These are phyloP conservation scores for Apiospora hydei DNA, from an alignment of 2,329 filamentous ascomycete species.

Conservation along the genomic window DNA sequence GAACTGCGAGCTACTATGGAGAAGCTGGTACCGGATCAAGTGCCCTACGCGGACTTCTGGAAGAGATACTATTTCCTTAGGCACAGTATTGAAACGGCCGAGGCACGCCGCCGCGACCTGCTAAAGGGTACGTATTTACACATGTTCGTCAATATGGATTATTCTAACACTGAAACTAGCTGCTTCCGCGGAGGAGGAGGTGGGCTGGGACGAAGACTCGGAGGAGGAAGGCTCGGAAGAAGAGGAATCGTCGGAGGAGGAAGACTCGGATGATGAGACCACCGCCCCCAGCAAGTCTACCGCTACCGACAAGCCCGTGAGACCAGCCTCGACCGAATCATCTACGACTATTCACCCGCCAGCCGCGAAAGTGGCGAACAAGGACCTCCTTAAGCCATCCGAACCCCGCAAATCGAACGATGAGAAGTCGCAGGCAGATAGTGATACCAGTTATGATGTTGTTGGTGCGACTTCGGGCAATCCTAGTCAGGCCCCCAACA, in stretches of 20 bases:
- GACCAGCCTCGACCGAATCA: constrained; percentile 58
- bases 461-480: constrained; percentile 80
- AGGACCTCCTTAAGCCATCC: constrained; percentile 63
- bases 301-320: constrained; percentile 47
- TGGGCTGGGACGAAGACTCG: constrained; percentile 71
- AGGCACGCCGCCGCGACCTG: constrained; percentile 85
- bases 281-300: constrained; percentile 44
- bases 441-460: constrained; percentile 95
- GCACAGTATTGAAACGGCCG: constrained; percentile 91
- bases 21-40: constrained; percentile 88
- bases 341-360: constrained; percentile 68
- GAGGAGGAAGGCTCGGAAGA: constrained; percentile 53
- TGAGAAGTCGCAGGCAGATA: constrained; percentile 88
- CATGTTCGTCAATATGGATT: constrained; percentile 25
- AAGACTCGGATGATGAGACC: constrained; percentile 48
- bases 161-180: constrained; percentile 54
- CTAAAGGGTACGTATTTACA: constrained; percentile 76
- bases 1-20: constrained; percentile 92
- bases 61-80: constrained; percentile 93
- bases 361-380: constrained; percentile 42
- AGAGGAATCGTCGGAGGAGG: constrained; percentile 51
- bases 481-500: constrained; percentile 78
- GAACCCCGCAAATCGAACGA: constrained; percentile 81
- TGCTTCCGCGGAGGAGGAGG: constrained; percentile 75
- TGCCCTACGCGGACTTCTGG: constrained; percentile 93